phyloP scores from a whole-genome alignment of 495 filamentous ascomycete species.

The Daldinia loculata region DNA sequence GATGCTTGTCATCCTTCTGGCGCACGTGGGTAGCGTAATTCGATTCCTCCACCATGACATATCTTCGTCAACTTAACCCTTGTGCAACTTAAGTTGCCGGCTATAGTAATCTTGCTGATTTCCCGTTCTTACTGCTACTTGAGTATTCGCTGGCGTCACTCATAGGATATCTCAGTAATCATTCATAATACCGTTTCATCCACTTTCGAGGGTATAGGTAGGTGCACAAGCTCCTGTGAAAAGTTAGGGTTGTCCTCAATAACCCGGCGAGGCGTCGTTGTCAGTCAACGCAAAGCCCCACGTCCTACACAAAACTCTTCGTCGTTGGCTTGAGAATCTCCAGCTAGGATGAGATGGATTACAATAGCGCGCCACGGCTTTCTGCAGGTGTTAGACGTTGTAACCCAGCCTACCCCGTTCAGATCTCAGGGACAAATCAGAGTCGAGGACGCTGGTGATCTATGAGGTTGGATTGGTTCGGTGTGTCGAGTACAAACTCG shows the following conservation, averaged over 20 bases:
- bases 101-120: conserved; percentile 5
- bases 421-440: conserved; percentile 31
- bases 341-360: conserved; percentile 22
- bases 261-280: conserved; percentile 29
- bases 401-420: conserved; percentile 23
- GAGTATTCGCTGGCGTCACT: not conserved
- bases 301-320: conserved; percentile 29
- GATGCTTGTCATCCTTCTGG: conserved; percentile 25
- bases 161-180: not conserved
- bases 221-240: not conserved
- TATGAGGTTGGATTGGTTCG: conserved; percentile 23
- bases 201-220: not conserved
- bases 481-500: conserved; percentile 31
- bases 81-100: not conserved
- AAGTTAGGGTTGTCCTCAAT: conserved; percentile 19
- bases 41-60: conserved; percentile 23
- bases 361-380: conserved; percentile 38
- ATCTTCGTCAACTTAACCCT: not conserved
- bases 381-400: conserved; percentile 35
- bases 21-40: conserved; percentile 37
- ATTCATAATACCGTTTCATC: conserved; percentile 4
- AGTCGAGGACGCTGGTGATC: conserved; percentile 12
- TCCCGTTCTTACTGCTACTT: not conserved
- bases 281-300: conserved; percentile 29
- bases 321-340: conserved; percentile 23